phyloP scores from a whole-genome alignment of 805 yeast genomes.

The Wickerhamomyces strasburgensis region DNA sequence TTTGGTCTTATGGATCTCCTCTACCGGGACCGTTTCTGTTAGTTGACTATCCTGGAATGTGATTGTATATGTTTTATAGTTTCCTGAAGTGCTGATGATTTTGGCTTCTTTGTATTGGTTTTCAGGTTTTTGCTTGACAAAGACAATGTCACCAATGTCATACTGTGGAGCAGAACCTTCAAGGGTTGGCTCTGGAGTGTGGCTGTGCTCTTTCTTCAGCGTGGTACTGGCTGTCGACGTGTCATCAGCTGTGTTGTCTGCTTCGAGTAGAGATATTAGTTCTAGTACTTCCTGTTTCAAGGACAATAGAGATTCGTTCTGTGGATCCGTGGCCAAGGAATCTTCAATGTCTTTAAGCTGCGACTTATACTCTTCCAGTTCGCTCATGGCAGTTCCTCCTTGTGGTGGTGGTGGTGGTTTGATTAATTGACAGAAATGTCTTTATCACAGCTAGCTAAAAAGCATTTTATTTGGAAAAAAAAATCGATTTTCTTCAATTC shows the following conservation, averaged over 20 bases:
- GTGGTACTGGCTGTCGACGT: neutral
- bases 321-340: slow-evolving; percentile 11
- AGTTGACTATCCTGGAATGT: slow-evolving; percentile 7
- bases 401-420: neutral
- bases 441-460: no score
- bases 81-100: slow-evolving; percentile 16
- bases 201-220: neutral
- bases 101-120: slow-evolving; percentile 12
- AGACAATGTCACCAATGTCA: slow-evolving; percentile 12
- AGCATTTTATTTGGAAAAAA: no score
- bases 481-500: no score
- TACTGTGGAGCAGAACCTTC: neutral
- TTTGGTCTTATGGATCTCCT: slow-evolving; percentile 8
- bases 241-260: slow-evolving; percentile 1
- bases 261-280: slow-evolving; percentile 11
- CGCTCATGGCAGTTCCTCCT: no score
- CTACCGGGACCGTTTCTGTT: slow-evolving; percentile 10
- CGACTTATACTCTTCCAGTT: slow-evolving; percentile 15
- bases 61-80: slow-evolving; percentile 10
- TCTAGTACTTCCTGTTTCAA: slow-evolving; percentile 14
- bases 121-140: slow-evolving; percentile 10
- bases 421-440: no score
- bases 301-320: slow-evolving; percentile 12
- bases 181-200: neutral
- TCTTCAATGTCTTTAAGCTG: slow-evolving; percentile 18